Evolutionary conservation across 2,329 filamentous ascomycete genomes (phyloP).

Genomic region (Pseudogymnoascus sp.): DNA sequence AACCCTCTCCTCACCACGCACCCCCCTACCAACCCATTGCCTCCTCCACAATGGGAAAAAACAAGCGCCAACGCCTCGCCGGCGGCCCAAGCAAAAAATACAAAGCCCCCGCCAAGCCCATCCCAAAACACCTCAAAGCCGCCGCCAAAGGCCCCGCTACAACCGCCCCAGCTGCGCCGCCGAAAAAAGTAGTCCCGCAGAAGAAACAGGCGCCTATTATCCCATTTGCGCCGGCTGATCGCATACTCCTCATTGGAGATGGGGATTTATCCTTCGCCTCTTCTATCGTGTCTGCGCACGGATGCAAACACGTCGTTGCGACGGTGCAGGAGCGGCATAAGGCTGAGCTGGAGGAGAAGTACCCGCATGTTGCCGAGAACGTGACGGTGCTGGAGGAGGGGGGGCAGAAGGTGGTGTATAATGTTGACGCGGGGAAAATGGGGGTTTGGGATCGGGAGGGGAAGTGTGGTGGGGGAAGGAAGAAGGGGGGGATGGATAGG

Average conservation of each 20-base stretch:
- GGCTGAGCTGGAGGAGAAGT: constrained; percentile 59
- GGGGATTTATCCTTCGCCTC: constrained; percentile 73
- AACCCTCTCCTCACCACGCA: neutral
- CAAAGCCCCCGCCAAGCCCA: constrained; percentile 12
- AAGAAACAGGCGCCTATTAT: constrained; percentile 41
- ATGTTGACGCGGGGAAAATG: constrained; percentile 61
- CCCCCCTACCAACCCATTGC: neutral
- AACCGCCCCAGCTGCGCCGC: constrained; percentile 10
- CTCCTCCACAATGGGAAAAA: constrained; percentile 22
- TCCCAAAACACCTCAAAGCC: constrained; percentile 14
- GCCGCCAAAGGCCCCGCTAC: neutral
- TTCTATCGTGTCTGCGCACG: constrained; percentile 57
- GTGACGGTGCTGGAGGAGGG: constrained; percentile 43
- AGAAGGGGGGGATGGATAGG: constrained; percentile 53
- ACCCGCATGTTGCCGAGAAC: constrained; percentile 60
- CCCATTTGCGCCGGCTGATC: constrained; percentile 58
- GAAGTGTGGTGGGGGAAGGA: constrained; percentile 30
- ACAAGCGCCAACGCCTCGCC: constrained; percentile 20
- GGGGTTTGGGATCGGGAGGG: constrained; percentile 33
- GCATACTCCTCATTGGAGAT: constrained; percentile 71
- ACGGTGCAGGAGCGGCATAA: constrained; percentile 57
- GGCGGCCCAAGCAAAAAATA: constrained; percentile 14
- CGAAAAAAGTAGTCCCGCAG: neutral
- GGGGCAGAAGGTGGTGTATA: constrained; percentile 39
- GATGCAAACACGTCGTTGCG: constrained; percentile 58